Percentiles rank a stretch among this genome's conserved stretches.
Evolutionary conservation across 805 yeast species (phyloP).

Genomic region (Sugiyamaella marilandica): DNA sequence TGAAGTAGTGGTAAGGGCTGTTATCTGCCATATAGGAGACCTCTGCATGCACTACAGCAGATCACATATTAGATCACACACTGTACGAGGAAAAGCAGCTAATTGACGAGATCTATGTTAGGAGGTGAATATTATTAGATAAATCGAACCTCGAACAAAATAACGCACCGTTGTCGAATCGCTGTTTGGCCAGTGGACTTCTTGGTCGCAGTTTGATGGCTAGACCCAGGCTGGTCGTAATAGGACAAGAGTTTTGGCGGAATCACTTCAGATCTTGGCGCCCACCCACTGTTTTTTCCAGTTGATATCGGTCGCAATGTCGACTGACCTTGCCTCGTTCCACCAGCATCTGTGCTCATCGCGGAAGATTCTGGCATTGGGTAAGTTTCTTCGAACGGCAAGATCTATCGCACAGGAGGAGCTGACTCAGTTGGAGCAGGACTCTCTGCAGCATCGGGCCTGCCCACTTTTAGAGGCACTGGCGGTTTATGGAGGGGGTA

Average conservation of each 20-base stretch:
- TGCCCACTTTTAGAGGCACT: conserved; percentile 67
- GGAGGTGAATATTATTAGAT: too few relatives aligned
- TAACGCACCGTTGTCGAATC: too few relatives aligned
- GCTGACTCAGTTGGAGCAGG: conserved; percentile 69
- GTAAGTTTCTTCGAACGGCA: conserved; percentile 12
- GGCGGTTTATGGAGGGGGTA: conserved; percentile 75
- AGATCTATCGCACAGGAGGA: not conserved
- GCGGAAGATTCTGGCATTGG: conserved; percentile 33
- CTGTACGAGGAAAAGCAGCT: too few relatives aligned
- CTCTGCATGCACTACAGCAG: too few relatives aligned
- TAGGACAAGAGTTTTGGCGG: too few relatives aligned
- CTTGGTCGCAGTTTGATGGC: too few relatives aligned
- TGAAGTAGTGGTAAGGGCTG: not conserved
- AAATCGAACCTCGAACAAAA: too few relatives aligned
- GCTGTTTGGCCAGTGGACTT: too few relatives aligned
- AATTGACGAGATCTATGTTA: too few relatives aligned
- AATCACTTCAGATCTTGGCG: not conserved
- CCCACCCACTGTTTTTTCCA: not conserved
- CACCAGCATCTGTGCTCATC: conserved; percentile 32
- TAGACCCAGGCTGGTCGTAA: too few relatives aligned
- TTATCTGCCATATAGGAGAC: not conserved
- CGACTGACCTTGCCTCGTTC: conserved; percentile 31
- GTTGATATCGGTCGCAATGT: conserved; percentile 8
- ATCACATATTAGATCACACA: too few relatives aligned
- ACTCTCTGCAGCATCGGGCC: conserved; percentile 69